Evolutionary conservation across 1,139 yeast species (phyloP).

Genomic region (Sugiyamaella pinicola): DNA sequence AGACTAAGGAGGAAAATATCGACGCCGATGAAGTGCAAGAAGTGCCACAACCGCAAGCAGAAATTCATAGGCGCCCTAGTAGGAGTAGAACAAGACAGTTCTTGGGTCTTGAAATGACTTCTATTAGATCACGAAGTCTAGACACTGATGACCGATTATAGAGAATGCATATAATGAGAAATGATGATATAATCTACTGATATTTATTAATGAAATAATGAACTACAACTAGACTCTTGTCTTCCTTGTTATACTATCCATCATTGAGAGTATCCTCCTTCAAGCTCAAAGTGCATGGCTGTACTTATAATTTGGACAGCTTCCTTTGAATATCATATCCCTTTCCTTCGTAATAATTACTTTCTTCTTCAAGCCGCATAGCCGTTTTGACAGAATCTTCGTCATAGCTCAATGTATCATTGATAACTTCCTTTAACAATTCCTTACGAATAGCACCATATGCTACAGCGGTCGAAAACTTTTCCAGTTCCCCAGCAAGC

Average conservation of each 20-base stretch:
- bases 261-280: no score
- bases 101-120: slow-evolving; percentile 31
- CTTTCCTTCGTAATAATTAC: slow-evolving; percentile 24
- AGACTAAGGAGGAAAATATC: background rate
- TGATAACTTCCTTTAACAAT: slow-evolving; percentile 37
- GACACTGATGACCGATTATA: slow-evolving; percentile 30
- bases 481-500: slow-evolving; percentile 32
- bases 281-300: no score
- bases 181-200: background rate
- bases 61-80: slow-evolving; percentile 25
- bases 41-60: background rate
- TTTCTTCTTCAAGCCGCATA: slow-evolving; percentile 21
- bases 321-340: slow-evolving; percentile 20
- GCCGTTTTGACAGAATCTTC: slow-evolving; percentile 21
- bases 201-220: slow-evolving; percentile 14
- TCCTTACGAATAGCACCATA: slow-evolving; percentile 40
- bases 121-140: slow-evolving; percentile 29
- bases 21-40: background rate
- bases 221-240: background rate
- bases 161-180: slow-evolving; percentile 6
- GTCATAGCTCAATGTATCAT: slow-evolving; percentile 30
- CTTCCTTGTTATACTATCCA: no score
- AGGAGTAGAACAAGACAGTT: slow-evolving; percentile 28
- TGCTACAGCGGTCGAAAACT: slow-evolving; percentile 35
- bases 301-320: slow-evolving; percentile 25